phyloP scores from a whole-genome alignment of 2,329 filamentous ascomycete genomes.

The Diaporthe vexans region DNA sequence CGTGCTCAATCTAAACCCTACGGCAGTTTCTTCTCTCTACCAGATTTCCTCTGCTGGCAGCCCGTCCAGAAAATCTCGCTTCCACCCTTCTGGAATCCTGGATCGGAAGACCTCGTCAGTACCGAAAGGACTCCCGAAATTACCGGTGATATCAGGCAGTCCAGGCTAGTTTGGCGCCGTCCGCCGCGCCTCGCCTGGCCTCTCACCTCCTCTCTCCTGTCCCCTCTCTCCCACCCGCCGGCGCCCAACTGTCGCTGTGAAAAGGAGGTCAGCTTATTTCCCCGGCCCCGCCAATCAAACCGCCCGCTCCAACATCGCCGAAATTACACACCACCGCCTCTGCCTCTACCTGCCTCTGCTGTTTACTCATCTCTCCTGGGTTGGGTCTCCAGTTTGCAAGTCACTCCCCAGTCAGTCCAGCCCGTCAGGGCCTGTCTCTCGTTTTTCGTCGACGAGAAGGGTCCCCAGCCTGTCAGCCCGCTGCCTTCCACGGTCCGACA shows the following conservation, averaged over 20 bases:
- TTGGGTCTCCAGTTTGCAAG: background rate
- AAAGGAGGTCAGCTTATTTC: constrained; percentile 39
- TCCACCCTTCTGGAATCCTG: constrained; percentile 21
- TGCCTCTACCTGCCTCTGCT: background rate
- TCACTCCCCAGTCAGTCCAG: background rate
- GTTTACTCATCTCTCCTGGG: background rate
- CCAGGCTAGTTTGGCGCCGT: constrained; percentile 14
- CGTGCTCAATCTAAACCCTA: background rate
- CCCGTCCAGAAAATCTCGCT: constrained; percentile 26
- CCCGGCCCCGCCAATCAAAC: constrained; percentile 34
- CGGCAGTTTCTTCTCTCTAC: constrained; percentile 8
- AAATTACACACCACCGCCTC: constrained; percentile 20
- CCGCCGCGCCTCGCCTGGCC: background rate
- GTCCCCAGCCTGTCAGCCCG: constrained; percentile 12
- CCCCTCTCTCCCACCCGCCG: background rate
- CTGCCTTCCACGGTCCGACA: constrained; percentile 17
- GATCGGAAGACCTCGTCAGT: constrained; percentile 13
- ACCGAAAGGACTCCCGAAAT: constrained; percentile 29
- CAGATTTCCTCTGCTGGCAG: background rate
- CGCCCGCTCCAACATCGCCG: constrained; percentile 24
- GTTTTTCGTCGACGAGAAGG: background rate
- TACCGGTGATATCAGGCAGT: constrained; percentile 26
- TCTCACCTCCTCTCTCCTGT: background rate
- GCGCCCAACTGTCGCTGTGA: constrained; percentile 4
- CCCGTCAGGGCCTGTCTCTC: no score